These are phyloP conservation scores for Kazachstania africana DNA, from an alignment of 805 yeast species.

Conservation along the genomic window DNA sequence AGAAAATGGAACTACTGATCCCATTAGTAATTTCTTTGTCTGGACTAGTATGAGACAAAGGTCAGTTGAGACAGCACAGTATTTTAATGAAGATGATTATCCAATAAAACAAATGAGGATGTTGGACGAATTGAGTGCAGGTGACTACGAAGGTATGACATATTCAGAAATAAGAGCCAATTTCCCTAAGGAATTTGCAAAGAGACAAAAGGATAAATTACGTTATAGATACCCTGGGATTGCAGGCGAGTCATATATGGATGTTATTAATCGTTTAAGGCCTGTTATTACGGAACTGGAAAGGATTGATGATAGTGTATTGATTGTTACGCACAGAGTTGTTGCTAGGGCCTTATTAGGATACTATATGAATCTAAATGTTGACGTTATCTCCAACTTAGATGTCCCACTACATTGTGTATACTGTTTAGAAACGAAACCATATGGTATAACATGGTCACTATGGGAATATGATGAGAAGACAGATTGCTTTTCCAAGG, in stretches of 20 bases:
- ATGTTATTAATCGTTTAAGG: conserved; percentile 79
- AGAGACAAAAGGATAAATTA: conserved; percentile 67
- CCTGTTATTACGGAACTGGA: conserved; percentile 90
- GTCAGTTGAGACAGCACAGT: conserved; percentile 64
- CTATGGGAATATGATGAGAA: conserved; percentile 77
- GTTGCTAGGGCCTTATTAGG: conserved; percentile 81
- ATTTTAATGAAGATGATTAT: conserved; percentile 61
- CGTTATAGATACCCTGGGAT: conserved; percentile 91
- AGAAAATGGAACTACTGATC: conserved; percentile 9
- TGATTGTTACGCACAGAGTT: conserved; percentile 81
- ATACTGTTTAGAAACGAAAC: conserved; percentile 82
- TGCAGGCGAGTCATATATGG: conserved; percentile 92
- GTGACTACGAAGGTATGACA: conserved; percentile 85
- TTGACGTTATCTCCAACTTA: conserved; percentile 72
- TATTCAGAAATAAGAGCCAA: conserved; percentile 68
- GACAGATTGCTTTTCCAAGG: conserved; percentile 64
- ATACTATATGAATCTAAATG: conserved; percentile 73
- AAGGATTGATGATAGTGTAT: conserved; percentile 75
- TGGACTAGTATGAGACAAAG: conserved; percentile 87
- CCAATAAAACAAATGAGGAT: conserved; percentile 82
- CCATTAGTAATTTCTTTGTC: conserved; percentile 57
- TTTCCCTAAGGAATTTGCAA: conserved; percentile 68
- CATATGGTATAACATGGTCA: conserved; percentile 91
- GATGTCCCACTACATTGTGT: conserved; percentile 91
- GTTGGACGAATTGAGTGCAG: conserved; percentile 91